Percentiles rank a stretch among this genome's conserved stretches.
phyloP scores from a whole-genome alignment of 305 asterid species.

The Euphrasia arctica region DNA sequence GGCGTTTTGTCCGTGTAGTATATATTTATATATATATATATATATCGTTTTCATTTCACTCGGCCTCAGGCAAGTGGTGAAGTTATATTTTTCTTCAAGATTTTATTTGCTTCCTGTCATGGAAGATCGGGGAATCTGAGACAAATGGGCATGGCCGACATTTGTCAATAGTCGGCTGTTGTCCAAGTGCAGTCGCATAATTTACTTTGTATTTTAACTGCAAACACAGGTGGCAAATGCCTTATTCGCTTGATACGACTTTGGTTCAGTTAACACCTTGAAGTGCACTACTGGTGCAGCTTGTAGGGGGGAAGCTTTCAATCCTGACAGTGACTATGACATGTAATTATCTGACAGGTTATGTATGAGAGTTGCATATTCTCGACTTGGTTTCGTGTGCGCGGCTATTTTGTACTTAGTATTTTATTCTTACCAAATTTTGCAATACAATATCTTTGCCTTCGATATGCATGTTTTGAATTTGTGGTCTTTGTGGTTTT shows the following conservation, averaged over 20 bases:
- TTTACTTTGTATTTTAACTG: slow-evolving; percentile 39
- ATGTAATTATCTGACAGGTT: slow-evolving; percentile 26
- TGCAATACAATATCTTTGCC: slow-evolving; percentile 3
- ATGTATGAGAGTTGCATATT: slow-evolving; percentile 20
- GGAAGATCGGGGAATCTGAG: slow-evolving; percentile 22
- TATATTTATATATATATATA: slow-evolving; percentile 27
- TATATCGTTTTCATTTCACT: slow-evolving; percentile 30
- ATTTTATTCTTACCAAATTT: neutral
- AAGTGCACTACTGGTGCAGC: slow-evolving; percentile 34
- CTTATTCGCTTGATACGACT: slow-evolving; percentile 15
- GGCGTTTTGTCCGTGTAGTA: slow-evolving; percentile 24
- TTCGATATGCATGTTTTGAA: neutral
- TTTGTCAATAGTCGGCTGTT: slow-evolving; percentile 39
- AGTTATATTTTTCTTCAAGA: slow-evolving; percentile 16
- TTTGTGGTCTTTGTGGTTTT: too few relatives aligned
- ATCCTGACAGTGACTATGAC: slow-evolving; percentile 26
- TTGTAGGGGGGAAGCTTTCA: slow-evolving; percentile 29
- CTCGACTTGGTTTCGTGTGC: neutral
- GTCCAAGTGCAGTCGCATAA: slow-evolving; percentile 30
- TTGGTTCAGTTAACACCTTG: slow-evolving; percentile 21
- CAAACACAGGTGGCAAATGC: slow-evolving; percentile 19
- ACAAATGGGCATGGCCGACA: slow-evolving; percentile 24
- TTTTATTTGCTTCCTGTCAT: slow-evolving; percentile 7
- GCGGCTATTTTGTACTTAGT: neutral
- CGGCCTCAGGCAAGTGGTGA: slow-evolving; percentile 43